Conservation (phyloP, 768 basidiomycete genomes). For the Scleroderma citrinum region DNA sequence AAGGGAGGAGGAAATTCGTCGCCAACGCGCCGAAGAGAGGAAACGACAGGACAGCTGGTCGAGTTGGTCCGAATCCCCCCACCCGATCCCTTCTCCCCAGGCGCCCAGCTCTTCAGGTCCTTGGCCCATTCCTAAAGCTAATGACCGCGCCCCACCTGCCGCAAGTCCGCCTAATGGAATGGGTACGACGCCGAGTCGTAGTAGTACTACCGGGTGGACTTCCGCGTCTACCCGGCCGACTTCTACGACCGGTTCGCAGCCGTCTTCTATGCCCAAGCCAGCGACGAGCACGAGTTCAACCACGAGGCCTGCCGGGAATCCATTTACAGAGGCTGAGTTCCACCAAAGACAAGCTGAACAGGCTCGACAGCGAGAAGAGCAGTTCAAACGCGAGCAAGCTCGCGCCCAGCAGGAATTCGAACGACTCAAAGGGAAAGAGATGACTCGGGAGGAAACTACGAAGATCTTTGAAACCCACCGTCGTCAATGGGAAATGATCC, state of each 20-base stretch:
- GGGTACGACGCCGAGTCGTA: conserved; percentile 24
- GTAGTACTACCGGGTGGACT: conserved; percentile 23
- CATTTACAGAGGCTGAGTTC: conserved; percentile 48
- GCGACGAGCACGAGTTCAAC: conserved; percentile 17
- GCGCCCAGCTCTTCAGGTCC: conserved; percentile 22
- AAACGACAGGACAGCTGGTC: conserved; percentile 24
- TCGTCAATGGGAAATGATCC: conserved; percentile 49
- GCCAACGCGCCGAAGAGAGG: conserved; percentile 27
- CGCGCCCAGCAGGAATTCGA: conserved; percentile 47
- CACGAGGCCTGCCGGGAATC: conserved; percentile 16
- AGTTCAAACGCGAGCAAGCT: conserved; percentile 65
- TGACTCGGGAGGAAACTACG: conserved; percentile 52
- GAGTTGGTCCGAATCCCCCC: conserved; percentile 20
- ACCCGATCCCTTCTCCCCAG: conserved; percentile 23
- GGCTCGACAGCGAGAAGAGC: conserved; percentile 59
- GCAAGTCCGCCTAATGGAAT: conserved; percentile 25
- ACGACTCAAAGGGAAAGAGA: conserved; percentile 39
- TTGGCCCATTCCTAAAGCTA: conserved; percentile 28
- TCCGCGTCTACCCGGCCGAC: conserved; percentile 24
- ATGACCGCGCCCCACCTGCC: conserved; percentile 28
- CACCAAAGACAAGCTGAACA: conserved; percentile 59
- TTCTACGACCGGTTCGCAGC: conserved; percentile 20
- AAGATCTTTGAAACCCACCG: conserved; percentile 58
- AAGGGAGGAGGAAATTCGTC: conserved; percentile 28
- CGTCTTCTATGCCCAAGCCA: conserved; percentile 22